A percentile compares a stretch with the other conserved stretches of the same genome.
These are phyloP conservation scores for Parachlorella kessleri DNA, from an alignment of 139 green algal species.

Conservation along the genomic window DNA sequence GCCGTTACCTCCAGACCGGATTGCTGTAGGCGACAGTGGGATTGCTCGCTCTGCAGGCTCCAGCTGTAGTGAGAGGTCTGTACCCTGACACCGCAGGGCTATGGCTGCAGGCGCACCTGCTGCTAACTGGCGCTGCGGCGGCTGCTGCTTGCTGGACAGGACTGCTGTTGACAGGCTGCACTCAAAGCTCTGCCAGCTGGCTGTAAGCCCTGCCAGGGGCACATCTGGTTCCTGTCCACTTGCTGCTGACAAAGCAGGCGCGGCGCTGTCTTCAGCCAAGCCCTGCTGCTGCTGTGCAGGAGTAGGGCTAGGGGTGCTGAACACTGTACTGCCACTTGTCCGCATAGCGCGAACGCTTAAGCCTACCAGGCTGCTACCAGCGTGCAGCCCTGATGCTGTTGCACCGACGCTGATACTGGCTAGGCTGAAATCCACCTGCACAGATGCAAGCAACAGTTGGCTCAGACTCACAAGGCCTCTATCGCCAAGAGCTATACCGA, in stretches of 20 bases:
- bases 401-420: too few relatives aligned
- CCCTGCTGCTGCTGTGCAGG: conserved; percentile 1
- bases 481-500: too few relatives aligned
- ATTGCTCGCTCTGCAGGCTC: background rate
- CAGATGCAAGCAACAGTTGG: too few relatives aligned
- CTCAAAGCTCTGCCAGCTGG: conserved; percentile 11
- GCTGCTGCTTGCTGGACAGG: too few relatives aligned
- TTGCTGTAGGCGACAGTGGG: too few relatives aligned
- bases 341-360: background rate
- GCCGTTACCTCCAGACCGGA: too few relatives aligned
- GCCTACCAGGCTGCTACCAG: background rate
- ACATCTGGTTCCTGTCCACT: too few relatives aligned
- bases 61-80: background rate
- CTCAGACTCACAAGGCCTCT: too few relatives aligned
- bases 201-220: background rate
- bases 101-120: background rate
- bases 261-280: background rate
- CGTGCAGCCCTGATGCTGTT: background rate
- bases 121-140: too few relatives aligned
- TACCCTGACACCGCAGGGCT: background rate
- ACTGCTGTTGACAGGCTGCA: conserved; percentile 2
- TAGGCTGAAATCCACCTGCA: too few relatives aligned
- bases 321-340: background rate
- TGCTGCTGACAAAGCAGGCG: background rate
- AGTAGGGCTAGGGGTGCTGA: background rate